Base-by-base conservation (phyloP, 345 rosid genomes). In the Aethionema arabicum region DNA sequence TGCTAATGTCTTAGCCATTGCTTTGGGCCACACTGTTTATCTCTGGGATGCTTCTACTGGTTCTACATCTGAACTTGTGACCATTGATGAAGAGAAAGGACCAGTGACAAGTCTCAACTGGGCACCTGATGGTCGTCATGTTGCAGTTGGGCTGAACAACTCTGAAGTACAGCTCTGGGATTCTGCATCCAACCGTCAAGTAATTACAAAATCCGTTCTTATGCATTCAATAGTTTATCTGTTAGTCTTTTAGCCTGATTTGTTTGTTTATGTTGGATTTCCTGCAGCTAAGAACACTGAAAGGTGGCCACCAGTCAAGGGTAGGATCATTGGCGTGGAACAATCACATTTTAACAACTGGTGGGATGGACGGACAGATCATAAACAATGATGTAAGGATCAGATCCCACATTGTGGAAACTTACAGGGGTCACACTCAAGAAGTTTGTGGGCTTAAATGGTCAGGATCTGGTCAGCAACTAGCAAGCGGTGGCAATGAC, bases 401-500 rank as follows among this genome's bases (percentile, higher is more conserved):
- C 4, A 50, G 48, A 38, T 38, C 55, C 27, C 52, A 66, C 60
- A 52, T 62, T 45, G 75, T 69, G 45, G 56, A 60, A 13, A 60
- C 54, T 3, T 77, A 73, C 42, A 61, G 67, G 10, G 75, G 75
- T 16, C 75, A 77, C 35, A 47, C 33, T 2, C 59, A 50, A 38
- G 78, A 66, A 36, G 68, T 77, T 38, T 74, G 80, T 31, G 80
- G 80, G 31, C 57, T 73, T 8, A 77, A 73, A 41, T 77, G 80
- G 78, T 73, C 75, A 55, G 75, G 39, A 32, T 77, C 76, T 29
- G 73, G 78, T n/a, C 35, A 62, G 8, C 52, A 77, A 33, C 61
- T 77, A 68, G 85, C 87, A 42, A 85, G 87, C 35, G 90, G 90
- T 44, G 85, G 90, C 32, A 76, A 80, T 7, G 85, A 80, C 6